These are phyloP conservation scores for Carex kokanica DNA, from an alignment of 176 grass and related monocot species.

Conservation along the genomic window DNA sequence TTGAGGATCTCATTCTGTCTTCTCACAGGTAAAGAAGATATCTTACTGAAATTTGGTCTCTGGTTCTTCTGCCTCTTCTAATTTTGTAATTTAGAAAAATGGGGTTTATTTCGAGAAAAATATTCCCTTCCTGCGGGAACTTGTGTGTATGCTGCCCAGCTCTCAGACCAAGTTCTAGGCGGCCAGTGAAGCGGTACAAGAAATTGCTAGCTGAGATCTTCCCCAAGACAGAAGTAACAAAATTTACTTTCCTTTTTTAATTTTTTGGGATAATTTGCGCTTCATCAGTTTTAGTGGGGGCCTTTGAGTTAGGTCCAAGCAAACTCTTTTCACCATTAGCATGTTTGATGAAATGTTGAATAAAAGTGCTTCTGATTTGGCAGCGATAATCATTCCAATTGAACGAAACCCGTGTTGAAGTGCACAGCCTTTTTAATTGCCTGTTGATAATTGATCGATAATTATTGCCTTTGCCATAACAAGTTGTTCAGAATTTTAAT, in stretches of 20 bases:
- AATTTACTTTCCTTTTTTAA: not conserved
- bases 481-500: not conserved
- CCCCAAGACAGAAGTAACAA: slow-evolving; percentile 57
- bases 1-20: not conserved
- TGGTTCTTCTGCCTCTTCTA: not conserved
- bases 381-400: not conserved
- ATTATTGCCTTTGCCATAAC: not conserved
- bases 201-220: slow-evolving; percentile 97
- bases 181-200: slow-evolving; percentile 98
- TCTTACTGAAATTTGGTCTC: slow-evolving; percentile 6
- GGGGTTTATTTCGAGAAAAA: slow-evolving; percentile 77
- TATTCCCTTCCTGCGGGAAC: slow-evolving; percentile 86
- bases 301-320: not conserved
- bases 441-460: not conserved
- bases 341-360: not conserved
- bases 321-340: not conserved
- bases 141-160: slow-evolving; percentile 98
- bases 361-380: not conserved
- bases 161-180: slow-evolving; percentile 82
- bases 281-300: not conserved
- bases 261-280: not conserved
- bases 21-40: slow-evolving; percentile 16
- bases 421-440: not conserved
- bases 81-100: slow-evolving; percentile 33
- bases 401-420: not conserved